Base-by-base conservation (phyloP, 805 yeast species). In the Isabelozyma gotoi region DNA sequence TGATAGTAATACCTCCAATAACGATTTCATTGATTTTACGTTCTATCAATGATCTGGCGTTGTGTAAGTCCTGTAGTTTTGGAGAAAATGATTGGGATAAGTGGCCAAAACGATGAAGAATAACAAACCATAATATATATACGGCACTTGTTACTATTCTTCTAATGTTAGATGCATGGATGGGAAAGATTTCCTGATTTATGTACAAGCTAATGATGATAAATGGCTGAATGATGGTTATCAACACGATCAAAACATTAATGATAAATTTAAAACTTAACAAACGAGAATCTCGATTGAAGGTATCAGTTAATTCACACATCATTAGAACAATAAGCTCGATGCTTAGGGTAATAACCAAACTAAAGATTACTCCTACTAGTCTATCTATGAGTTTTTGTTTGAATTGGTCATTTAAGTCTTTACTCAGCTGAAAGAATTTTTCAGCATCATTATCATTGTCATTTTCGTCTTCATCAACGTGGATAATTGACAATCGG, bases 1-100 rank as follows among this genome's bases (percentile, higher is more conserved):
- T 65, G 40, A 74, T 67, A n/a, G 77, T 64, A 21, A 78, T 71
- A 0, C 84, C 84, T 19, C 74, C 62, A 36, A 78, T 55, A 3
- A 75, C 67, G 21, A 78, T 52, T 50, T 77, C 75, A 47, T 69
- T 73, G 36, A 78, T 63, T 41, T 77, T 73, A 15, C 60, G 57
- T 38, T 72, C 71, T n/a, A 73, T 49, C n/a, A 68, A 47, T 17
- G 68, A 53, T 21, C 59, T 53, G 11, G 56, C 39, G 10, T 24
- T 24, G 32, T 51, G 45, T 17, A 48, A 42, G 19, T 33, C 43
- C 40, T 42, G 46, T 38, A 43, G 48, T 44, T 21, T 43, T 19
- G 61, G 62, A 18, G 55, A 44, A 41, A 63, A 59, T 6, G 52
- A 46, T 27, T 47, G 59, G 7, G 67, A 56, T n/a, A 62, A 51